Percentiles rank a stretch among this genome's conserved stretches.
Conservation (phyloP, 2,329 filamentous ascomycete species). For the Fusarium mangiferae region DNA sequence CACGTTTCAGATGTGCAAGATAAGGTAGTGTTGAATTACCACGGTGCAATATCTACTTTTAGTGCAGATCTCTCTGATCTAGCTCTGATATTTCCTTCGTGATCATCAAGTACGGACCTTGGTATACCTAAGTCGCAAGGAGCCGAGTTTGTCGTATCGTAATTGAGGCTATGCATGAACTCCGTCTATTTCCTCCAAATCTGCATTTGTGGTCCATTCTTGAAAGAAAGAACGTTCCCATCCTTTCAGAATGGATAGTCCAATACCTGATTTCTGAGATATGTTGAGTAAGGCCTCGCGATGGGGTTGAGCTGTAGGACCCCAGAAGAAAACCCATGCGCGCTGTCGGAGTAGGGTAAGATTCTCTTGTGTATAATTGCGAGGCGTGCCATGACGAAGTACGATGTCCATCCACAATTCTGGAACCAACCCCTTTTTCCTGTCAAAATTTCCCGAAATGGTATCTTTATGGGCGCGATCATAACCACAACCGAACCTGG, state of each 20-base stretch:
- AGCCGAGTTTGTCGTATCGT: neutral
- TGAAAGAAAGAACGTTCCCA: neutral
- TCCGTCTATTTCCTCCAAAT: neutral
- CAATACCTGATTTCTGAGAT: no score
- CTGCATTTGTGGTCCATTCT: neutral
- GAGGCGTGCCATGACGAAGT: neutral
- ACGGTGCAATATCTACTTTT: neutral
- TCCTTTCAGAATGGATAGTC: neutral
- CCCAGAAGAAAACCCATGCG: conserved; percentile 8
- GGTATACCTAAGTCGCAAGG: neutral
- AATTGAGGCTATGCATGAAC: neutral
- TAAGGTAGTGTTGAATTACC: neutral
- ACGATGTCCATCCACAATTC: neutral
- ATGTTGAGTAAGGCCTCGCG: neutral
- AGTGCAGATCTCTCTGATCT: neutral
- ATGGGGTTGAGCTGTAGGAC: neutral
- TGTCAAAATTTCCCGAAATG: neutral
- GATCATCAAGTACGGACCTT: neutral
- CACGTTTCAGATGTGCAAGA: neutral
- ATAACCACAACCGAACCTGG: no score
- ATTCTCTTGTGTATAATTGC: neutral
- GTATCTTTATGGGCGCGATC: neutral
- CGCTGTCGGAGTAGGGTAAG: neutral
- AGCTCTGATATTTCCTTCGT: neutral
- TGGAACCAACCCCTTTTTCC: neutral